These are phyloP conservation scores for Agrocybe chaxingu DNA, from an alignment of 768 basidiomycete genomes.

Conservation along the genomic window DNA sequence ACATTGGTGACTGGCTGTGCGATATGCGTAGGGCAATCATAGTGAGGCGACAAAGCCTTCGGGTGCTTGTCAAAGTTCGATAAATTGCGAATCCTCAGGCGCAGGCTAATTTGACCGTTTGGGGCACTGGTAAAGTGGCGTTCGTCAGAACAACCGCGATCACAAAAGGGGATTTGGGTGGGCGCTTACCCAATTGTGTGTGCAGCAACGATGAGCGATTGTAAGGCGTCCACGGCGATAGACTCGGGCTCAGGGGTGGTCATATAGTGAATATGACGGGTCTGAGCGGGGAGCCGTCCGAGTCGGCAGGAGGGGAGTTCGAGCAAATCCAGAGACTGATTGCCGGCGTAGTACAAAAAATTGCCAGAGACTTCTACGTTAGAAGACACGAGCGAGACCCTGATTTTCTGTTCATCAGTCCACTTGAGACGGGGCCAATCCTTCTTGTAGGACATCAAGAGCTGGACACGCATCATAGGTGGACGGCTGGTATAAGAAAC, in stretches of 20 bases:
- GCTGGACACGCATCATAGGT: constrained; percentile 39
- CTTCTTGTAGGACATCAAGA: constrained; percentile 41
- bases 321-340: constrained; percentile 40
- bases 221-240: constrained; percentile 42
- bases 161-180: neutral
- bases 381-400: constrained; percentile 31
- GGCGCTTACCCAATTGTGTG: constrained; percentile 36
- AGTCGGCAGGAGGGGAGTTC: constrained; percentile 50
- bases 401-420: constrained; percentile 44
- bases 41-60: constrained; percentile 34
- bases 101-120: constrained; percentile 38
- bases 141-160: constrained; percentile 4
- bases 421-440: constrained; percentile 48
- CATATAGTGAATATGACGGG: constrained; percentile 42
- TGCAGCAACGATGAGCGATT: constrained; percentile 41
- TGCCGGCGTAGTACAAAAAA: constrained; percentile 43
- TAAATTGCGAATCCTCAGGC: constrained; percentile 53
- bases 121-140: constrained; percentile 25
- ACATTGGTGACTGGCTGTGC: constrained; percentile 31
- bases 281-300: constrained; percentile 37
- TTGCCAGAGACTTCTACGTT: constrained; percentile 41
- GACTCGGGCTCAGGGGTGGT: constrained; percentile 39
- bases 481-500: constrained; percentile 34
- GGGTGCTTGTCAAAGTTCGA: constrained; percentile 56
- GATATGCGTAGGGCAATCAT: constrained; percentile 38